phyloP scores from a whole-genome alignment of 108 stramenopile species.

The Skeletonema costatum region DNA sequence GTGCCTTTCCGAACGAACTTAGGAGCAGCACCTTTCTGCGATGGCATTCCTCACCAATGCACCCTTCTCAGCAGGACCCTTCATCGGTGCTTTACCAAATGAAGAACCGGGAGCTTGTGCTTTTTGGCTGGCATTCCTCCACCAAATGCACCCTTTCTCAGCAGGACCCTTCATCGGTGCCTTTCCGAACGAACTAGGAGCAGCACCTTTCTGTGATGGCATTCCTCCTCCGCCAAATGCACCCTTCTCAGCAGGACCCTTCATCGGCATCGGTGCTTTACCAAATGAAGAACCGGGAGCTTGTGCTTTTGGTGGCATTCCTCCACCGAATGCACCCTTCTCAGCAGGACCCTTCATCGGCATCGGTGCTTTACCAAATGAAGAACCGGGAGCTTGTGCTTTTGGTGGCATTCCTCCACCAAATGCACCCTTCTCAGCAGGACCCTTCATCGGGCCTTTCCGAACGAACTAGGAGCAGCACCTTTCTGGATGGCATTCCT shows the following conservation, averaged over 20 bases:
- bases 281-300: not conserved
- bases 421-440: not conserved
- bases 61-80: not conserved
- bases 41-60: not conserved
- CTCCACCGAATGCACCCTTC: not conserved
- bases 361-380: not conserved
- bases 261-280: too few species aligned
- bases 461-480: not conserved
- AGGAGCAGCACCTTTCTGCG: not conserved
- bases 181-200: too few species aligned
- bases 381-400: not conserved
- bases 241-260: not conserved
- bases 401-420: not conserved
- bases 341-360: too few species aligned
- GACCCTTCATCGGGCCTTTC: not conserved
- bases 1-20: not conserved
- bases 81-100: not conserved
- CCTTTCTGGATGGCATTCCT: not conserved
- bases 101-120: not conserved
- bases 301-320: not conserved
- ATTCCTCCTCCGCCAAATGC: not conserved
- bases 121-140: not conserved
- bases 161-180: too few species aligned
- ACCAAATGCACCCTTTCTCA: not conserved
- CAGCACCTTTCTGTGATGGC: too few species aligned